Conservation (phyloP, 139 green algal species). For the Yamagishiella unicocca region DNA sequence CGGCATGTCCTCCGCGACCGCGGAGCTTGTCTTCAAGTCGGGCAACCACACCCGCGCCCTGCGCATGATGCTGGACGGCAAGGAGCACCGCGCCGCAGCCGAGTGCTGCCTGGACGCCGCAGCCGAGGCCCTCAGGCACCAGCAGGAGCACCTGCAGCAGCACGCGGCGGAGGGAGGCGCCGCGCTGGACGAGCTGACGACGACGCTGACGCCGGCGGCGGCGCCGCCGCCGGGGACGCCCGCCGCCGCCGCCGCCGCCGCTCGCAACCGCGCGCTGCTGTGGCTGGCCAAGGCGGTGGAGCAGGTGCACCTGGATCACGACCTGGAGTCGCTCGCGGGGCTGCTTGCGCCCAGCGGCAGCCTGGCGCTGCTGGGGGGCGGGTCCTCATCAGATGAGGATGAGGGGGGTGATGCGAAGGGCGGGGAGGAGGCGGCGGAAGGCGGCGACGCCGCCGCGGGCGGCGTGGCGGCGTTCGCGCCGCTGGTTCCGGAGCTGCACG, state of each 20-base stretch:
- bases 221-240: neutral
- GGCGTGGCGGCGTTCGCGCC: neutral
- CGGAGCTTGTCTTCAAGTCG: constrained; percentile 5
- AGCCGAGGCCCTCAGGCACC: neutral
- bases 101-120: constrained; percentile 25
- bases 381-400: too few species aligned
- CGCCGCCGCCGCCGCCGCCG: neutral
- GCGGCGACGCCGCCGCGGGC: neutral
- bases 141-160: neutral
- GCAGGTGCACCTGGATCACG: constrained; percentile 1
- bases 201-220: neutral
- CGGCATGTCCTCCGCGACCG: neutral
- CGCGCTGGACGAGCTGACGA: neutral
- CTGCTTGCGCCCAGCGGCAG: constrained; percentile 18
- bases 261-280: neutral
- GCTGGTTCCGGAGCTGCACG: constrained; percentile 1
- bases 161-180: neutral
- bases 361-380: too few species aligned
- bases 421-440: neutral
- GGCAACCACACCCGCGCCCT: neutral
- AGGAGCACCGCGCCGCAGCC: constrained; percentile 14
- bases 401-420: too few species aligned
- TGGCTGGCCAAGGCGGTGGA: constrained; percentile 33
- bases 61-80: neutral
- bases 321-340: neutral